Evolutionary conservation across 192 early-diverging fungal species (phyloP).

Genomic region (Pilaira anomala): DNA sequence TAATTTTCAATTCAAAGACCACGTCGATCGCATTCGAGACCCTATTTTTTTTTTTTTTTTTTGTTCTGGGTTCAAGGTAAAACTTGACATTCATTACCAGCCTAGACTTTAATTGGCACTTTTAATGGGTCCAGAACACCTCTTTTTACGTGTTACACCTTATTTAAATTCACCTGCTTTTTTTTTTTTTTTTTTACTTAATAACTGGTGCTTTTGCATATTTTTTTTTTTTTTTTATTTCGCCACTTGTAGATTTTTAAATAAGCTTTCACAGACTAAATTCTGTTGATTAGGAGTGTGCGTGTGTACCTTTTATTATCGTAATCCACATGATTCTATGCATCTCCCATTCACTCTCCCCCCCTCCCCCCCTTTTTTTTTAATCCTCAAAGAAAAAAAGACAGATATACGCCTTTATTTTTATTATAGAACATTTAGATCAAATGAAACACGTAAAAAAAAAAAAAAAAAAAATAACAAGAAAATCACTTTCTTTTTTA

Average conservation of each 20-base stretch:
- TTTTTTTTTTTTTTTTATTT: neutral
- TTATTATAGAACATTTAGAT: neutral
- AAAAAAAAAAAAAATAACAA: too few relatives aligned
- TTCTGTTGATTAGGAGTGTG: too few relatives aligned
- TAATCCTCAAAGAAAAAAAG: too few relatives aligned
- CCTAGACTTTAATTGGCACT: constrained; percentile 22
- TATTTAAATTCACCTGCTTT: neutral
- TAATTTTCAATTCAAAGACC: too few relatives aligned
- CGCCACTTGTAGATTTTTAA: constrained; percentile 1
- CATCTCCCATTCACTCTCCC: too few relatives aligned
- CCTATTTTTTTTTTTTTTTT: constrained; percentile 6
- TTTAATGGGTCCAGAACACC: constrained; percentile 19
- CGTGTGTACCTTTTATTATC: too few relatives aligned
- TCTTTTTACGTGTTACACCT: constrained; percentile 9
- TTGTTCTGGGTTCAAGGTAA: constrained; percentile 8
- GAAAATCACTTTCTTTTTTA: too few relatives aligned
- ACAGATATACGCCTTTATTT: neutral
- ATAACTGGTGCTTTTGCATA: neutral
- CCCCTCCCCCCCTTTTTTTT: too few relatives aligned
- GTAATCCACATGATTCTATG: too few relatives aligned
- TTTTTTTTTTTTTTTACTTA: neutral
- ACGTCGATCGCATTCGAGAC: constrained; percentile 20
- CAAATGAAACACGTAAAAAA: too few relatives aligned
- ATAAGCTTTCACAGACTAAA: neutral
- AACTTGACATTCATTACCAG: constrained; percentile 24